Evolutionary conservation across 192 early-diverging fungal species (phyloP).

Genomic region (Backusella mclennaniae): DNA sequence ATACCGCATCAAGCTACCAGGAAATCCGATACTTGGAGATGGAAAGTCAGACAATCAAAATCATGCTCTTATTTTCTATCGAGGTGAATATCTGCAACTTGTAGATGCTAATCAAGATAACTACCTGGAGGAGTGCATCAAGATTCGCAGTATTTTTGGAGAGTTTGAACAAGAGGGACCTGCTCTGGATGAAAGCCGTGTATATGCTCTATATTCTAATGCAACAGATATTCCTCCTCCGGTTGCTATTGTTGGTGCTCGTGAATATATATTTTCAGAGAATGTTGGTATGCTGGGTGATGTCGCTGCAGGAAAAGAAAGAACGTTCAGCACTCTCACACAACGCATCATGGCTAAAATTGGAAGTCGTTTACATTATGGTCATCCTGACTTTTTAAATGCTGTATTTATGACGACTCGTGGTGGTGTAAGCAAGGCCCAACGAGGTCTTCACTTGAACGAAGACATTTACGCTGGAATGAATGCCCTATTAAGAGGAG

Average conservation of each 20-base stretch:
- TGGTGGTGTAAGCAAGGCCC: slow-evolving; percentile 74
- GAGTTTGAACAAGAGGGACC: slow-evolving; percentile 70
- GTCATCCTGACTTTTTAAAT: slow-evolving; percentile 78
- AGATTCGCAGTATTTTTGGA: slow-evolving; percentile 69
- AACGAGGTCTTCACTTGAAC: slow-evolving; percentile 74
- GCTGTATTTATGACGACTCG: slow-evolving; percentile 71
- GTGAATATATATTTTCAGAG: slow-evolving; percentile 73
- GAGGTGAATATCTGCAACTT: slow-evolving; percentile 74
- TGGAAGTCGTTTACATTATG: slow-evolving; percentile 69
- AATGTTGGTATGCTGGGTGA: slow-evolving; percentile 70
- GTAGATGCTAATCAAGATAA: slow-evolving; percentile 83
- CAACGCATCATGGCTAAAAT: slow-evolving; percentile 75
- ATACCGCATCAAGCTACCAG: slow-evolving; percentile 66
- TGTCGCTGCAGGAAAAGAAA: slow-evolving; percentile 74
- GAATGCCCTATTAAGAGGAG: slow-evolving; percentile 70
- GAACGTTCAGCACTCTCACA: slow-evolving; percentile 69
- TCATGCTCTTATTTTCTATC: slow-evolving; percentile 68
- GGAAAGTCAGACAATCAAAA: slow-evolving; percentile 81
- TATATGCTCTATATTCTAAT: slow-evolving; percentile 53
- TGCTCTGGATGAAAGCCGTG: slow-evolving; percentile 30
- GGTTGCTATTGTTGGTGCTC: slow-evolving; percentile 71
- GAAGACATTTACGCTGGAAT: slow-evolving; percentile 84
- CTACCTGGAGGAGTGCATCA: slow-evolving; percentile 74
- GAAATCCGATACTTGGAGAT: slow-evolving; percentile 74
- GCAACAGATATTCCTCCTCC: slow-evolving; percentile 44